Base-by-base conservation (phyloP, 2,329 filamentous ascomycete species). In the Didymella exigua region DNA sequence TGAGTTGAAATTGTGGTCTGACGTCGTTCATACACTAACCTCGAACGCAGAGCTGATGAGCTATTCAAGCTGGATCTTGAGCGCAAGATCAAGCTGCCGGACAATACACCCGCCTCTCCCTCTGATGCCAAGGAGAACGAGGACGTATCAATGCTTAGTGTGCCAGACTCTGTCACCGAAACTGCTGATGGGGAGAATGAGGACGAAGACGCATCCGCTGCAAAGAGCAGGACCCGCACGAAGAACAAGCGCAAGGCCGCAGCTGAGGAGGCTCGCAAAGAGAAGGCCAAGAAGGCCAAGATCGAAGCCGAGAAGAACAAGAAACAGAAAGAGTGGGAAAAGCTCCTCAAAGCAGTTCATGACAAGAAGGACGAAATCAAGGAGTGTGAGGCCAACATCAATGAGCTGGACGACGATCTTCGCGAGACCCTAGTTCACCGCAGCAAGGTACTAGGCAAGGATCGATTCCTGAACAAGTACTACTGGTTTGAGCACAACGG, bases 401-500 rank as follows among this genome's bases (percentile, higher is more conserved):
- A 86, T 3, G 84, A 89, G 27, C 85, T 96, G 46, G 93, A 98
- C 66, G 93, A 96, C 67, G 93, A 98, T 72, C 82, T 99, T 40
- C 89, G 95, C 47, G 93, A 98, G 76, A 92, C 93, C 34, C 91
- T 97, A 75, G 96, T 93, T 67, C 91, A 93, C 30, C 88, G 95
- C 58, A 96, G 93, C 16, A 88, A 91, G 59, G 87, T 93, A 16
- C 82, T 99, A 23, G 95, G 95, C 56, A 93, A 95, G 73, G 95
- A 99, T 76, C 87, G 95, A 38, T 99, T 96, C 81, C 96, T 93
- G 87, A 98, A 99, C 76, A 86, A 93, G 49, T 99, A 98, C 76
- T 98, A 96, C 81, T 99, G 95, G 93, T 97, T 98, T 74, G 95
- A 99, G 77, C 89, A 93, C 59, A 99, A 98, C 69, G 95, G 93